A percentile compares a stretch with the other conserved stretches of the same genome.
Evolutionary conservation across 78 protist genomes (phyloP).

Genomic region (Planoprotostelium fungivorum): DNA sequence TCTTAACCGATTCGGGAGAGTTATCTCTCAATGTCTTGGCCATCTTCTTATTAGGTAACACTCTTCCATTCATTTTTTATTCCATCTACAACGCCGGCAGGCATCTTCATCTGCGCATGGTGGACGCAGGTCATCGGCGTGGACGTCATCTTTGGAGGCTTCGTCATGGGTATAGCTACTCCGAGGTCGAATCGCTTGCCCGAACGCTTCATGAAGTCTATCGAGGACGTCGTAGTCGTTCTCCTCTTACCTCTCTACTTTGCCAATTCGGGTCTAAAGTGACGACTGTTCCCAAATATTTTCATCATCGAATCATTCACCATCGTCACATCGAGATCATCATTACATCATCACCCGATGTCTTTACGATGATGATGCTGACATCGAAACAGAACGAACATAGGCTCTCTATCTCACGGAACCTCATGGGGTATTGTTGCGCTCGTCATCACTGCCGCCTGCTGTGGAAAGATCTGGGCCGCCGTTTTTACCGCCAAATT

Average conservation of each 20-base stretch:
- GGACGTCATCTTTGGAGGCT: conserved; percentile 66
- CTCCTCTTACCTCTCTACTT: conserved; percentile 61
- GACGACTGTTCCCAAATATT: too few species aligned
- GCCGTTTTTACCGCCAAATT: neutral
- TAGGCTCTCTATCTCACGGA: neutral
- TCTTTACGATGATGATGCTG: neutral
- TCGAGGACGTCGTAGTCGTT: conserved; percentile 43
- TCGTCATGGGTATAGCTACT: conserved; percentile 34
- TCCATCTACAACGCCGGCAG: neutral
- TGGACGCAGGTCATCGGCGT: conserved; percentile 67
- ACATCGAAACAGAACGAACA: neutral
- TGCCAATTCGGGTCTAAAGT: conserved; percentile 40
- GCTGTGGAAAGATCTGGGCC: neutral
- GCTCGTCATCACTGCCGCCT: neutral
- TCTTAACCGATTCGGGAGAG: neutral
- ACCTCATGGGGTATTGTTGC: neutral
- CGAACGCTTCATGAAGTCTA: conserved; percentile 16
- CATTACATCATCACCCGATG: too few species aligned
- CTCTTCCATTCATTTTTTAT: too few species aligned
- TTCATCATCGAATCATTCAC: too few species aligned
- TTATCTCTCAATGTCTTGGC: neutral
- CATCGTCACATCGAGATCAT: too few species aligned
- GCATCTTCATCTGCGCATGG: conserved; percentile 23
- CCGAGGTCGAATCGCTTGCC: conserved; percentile 31
- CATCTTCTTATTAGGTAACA: neutral